Conservation (phyloP, 257 asterid genomes). For the Solanum corneliomulleri region DNA sequence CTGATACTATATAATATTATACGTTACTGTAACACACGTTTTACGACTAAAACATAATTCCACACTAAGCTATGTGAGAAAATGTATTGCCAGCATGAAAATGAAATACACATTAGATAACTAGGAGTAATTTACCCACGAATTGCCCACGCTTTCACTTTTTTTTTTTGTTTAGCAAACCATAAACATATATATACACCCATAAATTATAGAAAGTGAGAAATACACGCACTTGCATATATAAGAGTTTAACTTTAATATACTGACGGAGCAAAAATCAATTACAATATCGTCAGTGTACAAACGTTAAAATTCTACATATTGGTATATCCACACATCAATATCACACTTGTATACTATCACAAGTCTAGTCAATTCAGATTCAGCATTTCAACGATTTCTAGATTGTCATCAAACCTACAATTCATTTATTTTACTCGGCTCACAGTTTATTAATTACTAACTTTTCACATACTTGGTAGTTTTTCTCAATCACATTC, state of each 20-base stretch:
- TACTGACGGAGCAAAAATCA: neutral
- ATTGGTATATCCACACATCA: neutral
- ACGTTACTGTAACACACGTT: no score
- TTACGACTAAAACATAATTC: neutral
- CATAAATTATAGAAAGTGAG: neutral
- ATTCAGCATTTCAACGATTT: neutral
- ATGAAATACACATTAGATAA: neutral
- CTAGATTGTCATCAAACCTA: neutral
- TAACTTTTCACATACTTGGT: neutral
- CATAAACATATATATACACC: neutral
- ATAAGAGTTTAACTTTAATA: neutral
- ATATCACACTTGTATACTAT: neutral
- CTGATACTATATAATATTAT: no score
- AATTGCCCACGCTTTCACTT: slow-evolving; percentile 35
- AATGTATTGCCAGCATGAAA: neutral
- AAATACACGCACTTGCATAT: neutral
- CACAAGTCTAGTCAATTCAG: neutral
- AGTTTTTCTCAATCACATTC: neutral
- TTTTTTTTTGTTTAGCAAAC: neutral
- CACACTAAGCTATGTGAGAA: neutral
- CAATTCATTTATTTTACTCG: neutral
- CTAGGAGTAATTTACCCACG: slow-evolving; percentile 21
- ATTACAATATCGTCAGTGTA: neutral
- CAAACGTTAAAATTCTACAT: neutral
- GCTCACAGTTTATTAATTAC: neutral